A percentile compares a stretch with the other conserved stretches of the same genome.
These are phyloP conservation scores for Spongispora temasekensis DNA, from an alignment of 1,284 basidiomycete genomes.

Conservation along the genomic window DNA sequence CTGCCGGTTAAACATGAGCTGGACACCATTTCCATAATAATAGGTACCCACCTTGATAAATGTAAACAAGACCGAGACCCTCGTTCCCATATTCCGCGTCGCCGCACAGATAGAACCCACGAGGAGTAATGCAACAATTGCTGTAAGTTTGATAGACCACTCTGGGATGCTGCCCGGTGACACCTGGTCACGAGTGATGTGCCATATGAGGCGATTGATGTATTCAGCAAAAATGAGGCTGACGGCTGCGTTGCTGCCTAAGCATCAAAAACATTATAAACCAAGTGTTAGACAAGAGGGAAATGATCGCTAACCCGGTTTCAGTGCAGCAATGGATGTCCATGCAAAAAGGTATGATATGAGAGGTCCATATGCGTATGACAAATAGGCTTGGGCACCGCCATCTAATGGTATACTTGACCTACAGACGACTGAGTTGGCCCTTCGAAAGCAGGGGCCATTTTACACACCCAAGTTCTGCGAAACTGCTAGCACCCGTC, in stretches of 20 bases:
- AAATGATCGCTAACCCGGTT: slow-evolving; percentile 57
- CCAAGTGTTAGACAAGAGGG: not conserved
- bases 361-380: slow-evolving; percentile 87
- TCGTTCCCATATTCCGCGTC: slow-evolving; percentile 77
- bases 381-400: slow-evolving; percentile 89
- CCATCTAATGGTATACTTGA: slow-evolving; percentile 79
- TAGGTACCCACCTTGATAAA: slow-evolving; percentile 68
- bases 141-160: slow-evolving; percentile 94
- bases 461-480: slow-evolving; percentile 75
- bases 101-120: slow-evolving; percentile 81
- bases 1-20: slow-evolving; percentile 35
- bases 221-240: slow-evolving; percentile 85
- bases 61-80: slow-evolving; percentile 85
- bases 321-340: slow-evolving; percentile 87
- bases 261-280: slow-evolving; percentile 8
- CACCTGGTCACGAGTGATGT: slow-evolving; percentile 59
- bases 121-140: slow-evolving; percentile 67
- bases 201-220: slow-evolving; percentile 77
- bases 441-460: slow-evolving; percentile 15
- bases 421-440: slow-evolving; percentile 9
- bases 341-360: slow-evolving; percentile 87
- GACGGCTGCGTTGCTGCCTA: slow-evolving; percentile 69
- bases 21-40: not conserved
- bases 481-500: slow-evolving; percentile 93
- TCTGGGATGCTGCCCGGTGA: slow-evolving; percentile 81